Base-by-base conservation (phyloP, 805 yeast species). In the Candida broadrunensis region DNA sequence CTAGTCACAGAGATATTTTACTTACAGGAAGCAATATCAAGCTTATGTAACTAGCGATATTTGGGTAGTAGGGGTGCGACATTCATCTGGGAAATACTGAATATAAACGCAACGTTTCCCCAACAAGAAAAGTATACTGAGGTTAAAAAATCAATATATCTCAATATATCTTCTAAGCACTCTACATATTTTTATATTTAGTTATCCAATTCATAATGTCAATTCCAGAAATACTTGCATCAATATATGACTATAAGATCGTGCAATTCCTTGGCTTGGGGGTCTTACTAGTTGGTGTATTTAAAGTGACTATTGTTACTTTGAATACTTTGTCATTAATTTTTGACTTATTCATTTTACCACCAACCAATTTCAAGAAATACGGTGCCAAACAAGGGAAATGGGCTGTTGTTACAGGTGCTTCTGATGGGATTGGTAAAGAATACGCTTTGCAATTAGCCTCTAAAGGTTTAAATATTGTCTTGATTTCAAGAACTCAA, bases 371-470 rank as follows among this genome's bases (percentile, higher is more conserved):
- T 55, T 83, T 75, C 54, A 55, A 60, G 32, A 81, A 79, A 58
- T 89, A 89, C 56, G 96, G 97, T n/a, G 84, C 91, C 20, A 70
- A 72, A 45, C 44, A 50, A 16, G 85, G 84, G 20, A 72, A 77
- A 31, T 93, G 97, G 91, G 97, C 97, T n/a, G 85, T 93, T 24
- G 78, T 93, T 14, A 93, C 99, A 5, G 99, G 99, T 43, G 95
- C 97, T 3, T 88, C 97, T 36, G 98, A 93, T 60, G 99, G 99
- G 26, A 85, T 93, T 56, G 99, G 99, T 43, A 88, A 90, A 60
- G 96, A 93, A 61, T 93, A 78, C 58, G 83, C 97, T 2, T 56
- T 66, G 19, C 98, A 91, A 66, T 75, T 93, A 63, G 99, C 98
- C 11, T 63, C 74, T 39, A 81, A 77, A 49, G 96, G 96, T 2